phyloP scores from a whole-genome alignment of 2,329 filamentous ascomycete species.

The Aspergillus arachidicola region DNA sequence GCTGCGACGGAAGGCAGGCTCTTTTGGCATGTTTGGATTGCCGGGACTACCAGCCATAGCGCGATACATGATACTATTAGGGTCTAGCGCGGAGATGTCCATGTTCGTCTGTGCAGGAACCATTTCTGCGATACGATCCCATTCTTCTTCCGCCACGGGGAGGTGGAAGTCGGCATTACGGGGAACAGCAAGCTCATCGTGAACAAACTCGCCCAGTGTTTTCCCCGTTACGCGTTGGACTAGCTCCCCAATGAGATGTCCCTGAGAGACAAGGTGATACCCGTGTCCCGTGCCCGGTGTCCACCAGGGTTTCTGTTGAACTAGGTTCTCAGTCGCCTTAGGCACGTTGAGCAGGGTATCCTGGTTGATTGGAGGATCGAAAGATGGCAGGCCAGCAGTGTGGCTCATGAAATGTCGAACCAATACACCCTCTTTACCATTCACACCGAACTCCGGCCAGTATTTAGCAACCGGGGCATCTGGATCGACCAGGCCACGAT shows the following conservation, averaged over 20 bases:
- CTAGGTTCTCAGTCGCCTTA: constrained; percentile 37
- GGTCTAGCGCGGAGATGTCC: constrained; percentile 16
- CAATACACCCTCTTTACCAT: constrained; percentile 45
- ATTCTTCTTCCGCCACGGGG: constrained; percentile 47
- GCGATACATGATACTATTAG: constrained; percentile 32
- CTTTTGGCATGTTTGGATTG: constrained; percentile 20
- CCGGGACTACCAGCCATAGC: constrained; percentile 13
- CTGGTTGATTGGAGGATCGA: constrained; percentile 35
- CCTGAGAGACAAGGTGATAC: constrained; percentile 47
- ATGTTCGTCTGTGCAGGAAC: constrained; percentile 29
- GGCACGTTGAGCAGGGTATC: constrained; percentile 36
- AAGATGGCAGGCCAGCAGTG: constrained; percentile 38
- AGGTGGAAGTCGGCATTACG: constrained; percentile 52
- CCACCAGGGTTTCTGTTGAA: constrained; percentile 49
- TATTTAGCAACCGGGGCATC: constrained; percentile 44
- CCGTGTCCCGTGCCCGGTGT: constrained; percentile 46
- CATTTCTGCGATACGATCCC: constrained; percentile 43
- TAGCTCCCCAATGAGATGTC: constrained; percentile 49
- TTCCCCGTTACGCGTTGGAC: constrained; percentile 46
- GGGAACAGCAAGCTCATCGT: constrained; percentile 46
- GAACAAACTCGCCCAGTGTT: constrained; percentile 47
- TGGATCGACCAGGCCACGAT: constrained; percentile 42
- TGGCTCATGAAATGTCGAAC: constrained; percentile 48
- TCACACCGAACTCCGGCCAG: constrained; percentile 52
- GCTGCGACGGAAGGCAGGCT: constrained; percentile 25